Conservation (phyloP, 2,329 filamentous ascomycete species). For the Paramyrothecium sp. region DNA sequence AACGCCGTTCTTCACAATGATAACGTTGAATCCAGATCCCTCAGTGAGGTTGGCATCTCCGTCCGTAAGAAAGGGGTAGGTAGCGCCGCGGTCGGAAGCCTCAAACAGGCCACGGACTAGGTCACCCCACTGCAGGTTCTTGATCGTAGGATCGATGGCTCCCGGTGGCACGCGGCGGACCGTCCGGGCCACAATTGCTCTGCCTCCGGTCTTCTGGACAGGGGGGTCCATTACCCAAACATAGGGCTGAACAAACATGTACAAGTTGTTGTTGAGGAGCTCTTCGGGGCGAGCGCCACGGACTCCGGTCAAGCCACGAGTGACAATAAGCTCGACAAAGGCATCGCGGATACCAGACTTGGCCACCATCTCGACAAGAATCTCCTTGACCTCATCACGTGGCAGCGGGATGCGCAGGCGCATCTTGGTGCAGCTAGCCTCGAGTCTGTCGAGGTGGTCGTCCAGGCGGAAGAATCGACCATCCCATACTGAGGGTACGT, state of each 20-base stretch:
- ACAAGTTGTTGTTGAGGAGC: slow-evolving; percentile 39
- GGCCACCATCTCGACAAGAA: slow-evolving; percentile 41
- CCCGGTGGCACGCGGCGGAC: slow-evolving; percentile 43
- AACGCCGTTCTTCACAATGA: slow-evolving; percentile 41
- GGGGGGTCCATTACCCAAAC: slow-evolving; percentile 49
- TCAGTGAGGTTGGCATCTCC: slow-evolving; percentile 48
- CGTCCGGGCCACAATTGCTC: slow-evolving; percentile 42
- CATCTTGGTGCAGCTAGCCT: slow-evolving; percentile 43
- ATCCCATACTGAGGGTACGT: slow-evolving; percentile 51
- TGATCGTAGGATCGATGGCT: slow-evolving; percentile 48
- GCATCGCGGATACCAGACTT: slow-evolving; percentile 46
- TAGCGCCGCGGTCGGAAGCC: slow-evolving; percentile 42
- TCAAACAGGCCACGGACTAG: slow-evolving; percentile 43
- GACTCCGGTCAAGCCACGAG: slow-evolving; percentile 42
- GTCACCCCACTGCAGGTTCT: slow-evolving; percentile 53
- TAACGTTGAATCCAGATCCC: slow-evolving; percentile 48
- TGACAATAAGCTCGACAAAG: slow-evolving; percentile 50
- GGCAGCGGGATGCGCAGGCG: slow-evolving; percentile 40
- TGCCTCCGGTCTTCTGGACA: slow-evolving; percentile 36
- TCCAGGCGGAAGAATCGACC: slow-evolving; percentile 50
- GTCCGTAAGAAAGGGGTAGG: slow-evolving; percentile 49
- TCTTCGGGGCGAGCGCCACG: slow-evolving; percentile 31
- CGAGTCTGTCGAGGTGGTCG: slow-evolving; percentile 43
- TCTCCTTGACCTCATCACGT: slow-evolving; percentile 33
- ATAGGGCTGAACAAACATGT: slow-evolving; percentile 47